phyloP scores from a whole-genome alignment of 2,329 filamentous ascomycete species.

The Cryphonectria naterciae region DNA sequence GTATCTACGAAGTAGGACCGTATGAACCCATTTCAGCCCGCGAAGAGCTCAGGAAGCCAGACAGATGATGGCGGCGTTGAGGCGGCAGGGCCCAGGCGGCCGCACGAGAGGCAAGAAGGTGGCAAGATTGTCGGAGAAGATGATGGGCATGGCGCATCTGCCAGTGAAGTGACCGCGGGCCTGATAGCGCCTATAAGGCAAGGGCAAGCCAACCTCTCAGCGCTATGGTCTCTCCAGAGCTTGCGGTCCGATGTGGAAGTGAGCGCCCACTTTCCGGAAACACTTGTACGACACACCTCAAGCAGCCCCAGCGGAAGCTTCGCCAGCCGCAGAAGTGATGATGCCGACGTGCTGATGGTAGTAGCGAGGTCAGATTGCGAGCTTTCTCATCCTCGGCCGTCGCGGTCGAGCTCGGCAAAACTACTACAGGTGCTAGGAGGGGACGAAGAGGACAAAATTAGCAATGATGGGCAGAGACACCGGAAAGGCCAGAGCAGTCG shows the following conservation, averaged over 20 bases:
- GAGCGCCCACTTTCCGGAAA: not conserved
- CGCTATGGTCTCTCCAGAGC: not conserved
- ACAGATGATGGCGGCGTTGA: not conserved
- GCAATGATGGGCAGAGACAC: not conserved
- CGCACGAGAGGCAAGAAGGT: not conserved
- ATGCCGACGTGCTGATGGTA: conserved; percentile 10
- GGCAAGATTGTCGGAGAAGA: not conserved
- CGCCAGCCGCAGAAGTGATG: not conserved
- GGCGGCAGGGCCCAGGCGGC: not conserved
- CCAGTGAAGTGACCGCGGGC: not conserved
- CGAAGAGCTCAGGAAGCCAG: not conserved
- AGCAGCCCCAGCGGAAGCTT: not conserved
- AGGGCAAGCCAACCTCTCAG: not conserved
- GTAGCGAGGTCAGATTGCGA: conserved; percentile 21
- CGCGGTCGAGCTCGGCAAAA: conserved; percentile 16
- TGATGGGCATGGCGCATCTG: not conserved
- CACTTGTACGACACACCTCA: not conserved
- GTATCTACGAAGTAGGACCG: conserved; percentile 16
- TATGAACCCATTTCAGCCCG: conserved; percentile 15
- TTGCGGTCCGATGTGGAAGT: not conserved
- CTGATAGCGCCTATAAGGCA: not conserved
- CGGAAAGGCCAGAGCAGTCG: conserved; percentile 8
- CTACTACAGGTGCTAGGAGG: conserved; percentile 14
- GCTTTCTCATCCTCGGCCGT: conserved; percentile 25
- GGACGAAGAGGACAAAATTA: not conserved